Evolutionary conservation across 2,329 filamentous ascomycete species (phyloP).

Genomic region (Phaeosphaeria sp.): DNA sequence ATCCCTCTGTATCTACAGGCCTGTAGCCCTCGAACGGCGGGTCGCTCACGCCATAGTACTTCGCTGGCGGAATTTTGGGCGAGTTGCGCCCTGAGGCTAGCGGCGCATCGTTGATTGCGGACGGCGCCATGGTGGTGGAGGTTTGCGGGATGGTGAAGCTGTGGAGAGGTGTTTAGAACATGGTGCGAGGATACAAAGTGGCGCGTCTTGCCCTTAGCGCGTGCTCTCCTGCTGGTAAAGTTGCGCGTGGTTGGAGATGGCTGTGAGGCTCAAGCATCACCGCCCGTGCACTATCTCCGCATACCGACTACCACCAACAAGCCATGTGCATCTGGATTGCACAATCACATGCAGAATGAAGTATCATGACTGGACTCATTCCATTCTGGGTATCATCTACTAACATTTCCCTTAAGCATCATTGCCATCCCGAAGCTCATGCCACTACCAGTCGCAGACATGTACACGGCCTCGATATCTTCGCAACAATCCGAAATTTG

Average conservation of each 20-base stretch:
- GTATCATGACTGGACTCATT: neutral
- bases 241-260: constrained; percentile 26
- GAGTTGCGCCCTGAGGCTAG: constrained; percentile 54
- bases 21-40: constrained; percentile 68
- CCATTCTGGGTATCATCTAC: neutral
- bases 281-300: constrained; percentile 33
- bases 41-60: constrained; percentile 62
- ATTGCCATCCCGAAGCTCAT: neutral
- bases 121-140: constrained; percentile 43
- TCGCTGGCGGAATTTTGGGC: constrained; percentile 61
- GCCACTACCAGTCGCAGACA: neutral
- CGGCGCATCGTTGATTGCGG: constrained; percentile 48
- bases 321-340: neutral
- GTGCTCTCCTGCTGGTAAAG: constrained; percentile 18
- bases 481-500: neutral
- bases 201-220: constrained; percentile 25
- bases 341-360: neutral
- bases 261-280: constrained; percentile 6
- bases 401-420: neutral
- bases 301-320: neutral
- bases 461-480: neutral
- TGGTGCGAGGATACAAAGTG: constrained; percentile 25
- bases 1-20: constrained; percentile 70
- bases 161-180: constrained; percentile 28
- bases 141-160: constrained; percentile 14